phyloP scores from a whole-genome alignment of 2,329 filamentous ascomycete species.

The Pseudogymnoascus sp. region DNA sequence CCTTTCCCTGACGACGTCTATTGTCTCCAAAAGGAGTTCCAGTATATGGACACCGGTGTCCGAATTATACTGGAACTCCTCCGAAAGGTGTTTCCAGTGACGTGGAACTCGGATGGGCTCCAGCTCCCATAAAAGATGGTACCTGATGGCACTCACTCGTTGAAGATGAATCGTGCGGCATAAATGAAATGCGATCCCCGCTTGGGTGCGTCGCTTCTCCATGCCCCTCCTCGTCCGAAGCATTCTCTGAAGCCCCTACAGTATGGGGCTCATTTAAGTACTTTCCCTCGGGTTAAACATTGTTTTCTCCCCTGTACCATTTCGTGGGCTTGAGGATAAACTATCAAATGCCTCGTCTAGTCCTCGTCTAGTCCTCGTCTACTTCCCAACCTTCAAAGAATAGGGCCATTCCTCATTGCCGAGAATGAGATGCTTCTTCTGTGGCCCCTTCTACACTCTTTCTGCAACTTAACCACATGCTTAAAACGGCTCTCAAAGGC shows the following conservation, averaged over 20 bases:
- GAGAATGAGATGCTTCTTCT: constrained; percentile 10
- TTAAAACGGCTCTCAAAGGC: constrained; percentile 55
- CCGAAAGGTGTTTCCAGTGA: constrained; percentile 13
- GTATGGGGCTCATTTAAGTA: neutral
- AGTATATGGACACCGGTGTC: no score
- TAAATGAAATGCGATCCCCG: constrained; percentile 2
- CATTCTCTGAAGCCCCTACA: neutral
- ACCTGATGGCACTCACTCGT: neutral
- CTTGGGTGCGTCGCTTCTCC: neutral
- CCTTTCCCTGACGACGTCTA: constrained; percentile 33
- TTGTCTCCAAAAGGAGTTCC: no score
- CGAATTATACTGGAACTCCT: no score
- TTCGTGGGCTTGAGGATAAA: neutral
- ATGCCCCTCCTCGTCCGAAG: neutral
- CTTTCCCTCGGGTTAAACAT: neutral
- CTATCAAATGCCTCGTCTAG: neutral
- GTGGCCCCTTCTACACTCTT: constrained; percentile 21
- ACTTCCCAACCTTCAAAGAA: neutral
- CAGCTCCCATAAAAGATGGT: neutral
- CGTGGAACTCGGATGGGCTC: neutral
- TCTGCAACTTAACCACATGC: constrained; percentile 39
- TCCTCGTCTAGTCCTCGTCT: neutral
- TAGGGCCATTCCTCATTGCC: neutral
- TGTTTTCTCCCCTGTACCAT: neutral
- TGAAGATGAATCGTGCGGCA: neutral